These are phyloP conservation scores for Amanita rubescens DNA, from an alignment of 768 basidiomycete species.

Conservation along the genomic window DNA sequence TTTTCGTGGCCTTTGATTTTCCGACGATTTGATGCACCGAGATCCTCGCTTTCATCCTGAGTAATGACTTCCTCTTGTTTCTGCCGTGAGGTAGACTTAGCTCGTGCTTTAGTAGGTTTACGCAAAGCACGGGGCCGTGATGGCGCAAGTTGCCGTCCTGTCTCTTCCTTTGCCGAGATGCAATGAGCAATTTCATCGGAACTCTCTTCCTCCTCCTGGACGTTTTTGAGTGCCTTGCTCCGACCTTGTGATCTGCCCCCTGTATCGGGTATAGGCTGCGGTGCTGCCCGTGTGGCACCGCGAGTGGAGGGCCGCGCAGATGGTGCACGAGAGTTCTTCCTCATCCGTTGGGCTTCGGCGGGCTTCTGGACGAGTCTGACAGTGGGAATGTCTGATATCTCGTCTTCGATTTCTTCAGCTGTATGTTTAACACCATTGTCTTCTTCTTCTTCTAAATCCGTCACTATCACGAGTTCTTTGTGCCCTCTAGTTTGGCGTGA, in stretches of 20 bases:
- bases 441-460: not conserved
- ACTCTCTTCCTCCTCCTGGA: constrained; percentile 14
- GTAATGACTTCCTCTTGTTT: constrained; percentile 12
- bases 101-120: not conserved
- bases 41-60: not conserved
- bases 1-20: not conserved
- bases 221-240: constrained; percentile 14
- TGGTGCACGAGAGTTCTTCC: constrained; percentile 3
- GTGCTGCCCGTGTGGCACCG: not conserved
- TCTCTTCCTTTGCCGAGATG: constrained; percentile 7
- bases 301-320: constrained; percentile 7
- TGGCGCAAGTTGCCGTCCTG: not conserved
- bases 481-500: not conserved
- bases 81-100: constrained; percentile 1
- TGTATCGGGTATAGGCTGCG: constrained; percentile 12
- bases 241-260: not conserved
- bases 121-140: not conserved
- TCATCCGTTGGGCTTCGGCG: not conserved
- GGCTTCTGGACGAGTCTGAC: not conserved
- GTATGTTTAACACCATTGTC: not conserved
- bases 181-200: not conserved
- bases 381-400: not conserved
- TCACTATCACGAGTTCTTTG: too few relatives aligned
- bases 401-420: not conserved
- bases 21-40: not conserved